A percentile compares a stretch with the other conserved stretches of the same genome.
phyloP scores from a whole-genome alignment of 148 eudicot species.

The Vaccinium darrowii region DNA sequence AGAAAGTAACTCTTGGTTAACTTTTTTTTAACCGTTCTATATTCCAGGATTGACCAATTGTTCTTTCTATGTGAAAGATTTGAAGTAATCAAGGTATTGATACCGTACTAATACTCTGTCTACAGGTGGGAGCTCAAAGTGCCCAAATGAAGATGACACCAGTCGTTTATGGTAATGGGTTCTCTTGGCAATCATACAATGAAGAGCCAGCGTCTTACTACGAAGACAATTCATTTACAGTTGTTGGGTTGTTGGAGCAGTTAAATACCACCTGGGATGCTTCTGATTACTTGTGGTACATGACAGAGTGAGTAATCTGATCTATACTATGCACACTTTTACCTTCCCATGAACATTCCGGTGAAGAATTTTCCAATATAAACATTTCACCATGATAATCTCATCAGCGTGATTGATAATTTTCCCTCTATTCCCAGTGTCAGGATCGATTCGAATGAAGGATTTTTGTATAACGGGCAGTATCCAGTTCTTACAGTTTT shows the following conservation, averaged over 20 bases:
- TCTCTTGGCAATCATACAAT: constrained; percentile 56
- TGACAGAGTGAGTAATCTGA: constrained; percentile 67
- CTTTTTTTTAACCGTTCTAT: not conserved
- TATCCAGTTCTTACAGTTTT: constrained; percentile 71
- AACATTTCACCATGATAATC: not conserved
- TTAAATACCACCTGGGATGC: constrained; percentile 70
- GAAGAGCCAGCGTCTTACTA: constrained; percentile 54
- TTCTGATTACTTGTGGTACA: constrained; percentile 85
- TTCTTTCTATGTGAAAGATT: not conserved
- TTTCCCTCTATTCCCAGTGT: constrained; percentile 46
- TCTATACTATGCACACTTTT: not conserved
- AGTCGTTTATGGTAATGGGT: constrained; percentile 32
- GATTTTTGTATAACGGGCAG: constrained; percentile 59
- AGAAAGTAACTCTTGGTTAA: constrained; percentile 13
- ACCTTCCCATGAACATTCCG: not conserved
- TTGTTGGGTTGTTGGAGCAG: constrained; percentile 68
- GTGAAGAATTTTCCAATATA: not conserved
- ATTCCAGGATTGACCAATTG: not conserved
- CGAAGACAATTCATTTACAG: constrained; percentile 54
- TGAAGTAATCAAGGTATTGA: constrained; percentile 7
- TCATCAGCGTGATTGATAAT: not conserved
- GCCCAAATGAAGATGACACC: constrained; percentile 61
- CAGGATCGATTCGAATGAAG: constrained; percentile 54
- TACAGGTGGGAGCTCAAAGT: constrained; percentile 56
- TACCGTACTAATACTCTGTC: not conserved